Conservation (phyloP, 2,329 filamentous ascomycete genomes). For the Colletotrichum somersetense region DNA sequence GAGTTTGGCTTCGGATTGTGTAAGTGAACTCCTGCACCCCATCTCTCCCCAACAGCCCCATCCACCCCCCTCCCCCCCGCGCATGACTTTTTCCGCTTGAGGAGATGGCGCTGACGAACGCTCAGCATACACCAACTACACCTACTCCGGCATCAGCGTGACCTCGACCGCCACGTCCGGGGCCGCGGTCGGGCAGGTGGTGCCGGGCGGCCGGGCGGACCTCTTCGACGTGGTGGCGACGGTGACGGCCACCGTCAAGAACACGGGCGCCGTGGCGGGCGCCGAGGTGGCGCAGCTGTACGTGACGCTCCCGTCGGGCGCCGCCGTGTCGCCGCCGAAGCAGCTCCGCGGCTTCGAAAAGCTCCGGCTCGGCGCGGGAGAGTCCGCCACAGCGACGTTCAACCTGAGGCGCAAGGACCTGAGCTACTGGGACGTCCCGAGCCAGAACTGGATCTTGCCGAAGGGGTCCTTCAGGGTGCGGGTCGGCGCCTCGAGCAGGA, state of each 20-base stretch:
- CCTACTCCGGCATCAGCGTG: conserved; percentile 64
- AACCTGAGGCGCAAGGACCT: conserved; percentile 71
- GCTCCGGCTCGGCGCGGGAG: conserved; percentile 62
- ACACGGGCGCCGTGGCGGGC: conserved; percentile 71
- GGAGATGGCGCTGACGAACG: background rate
- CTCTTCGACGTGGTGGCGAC: conserved; percentile 60
- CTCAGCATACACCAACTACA: conserved; percentile 76
- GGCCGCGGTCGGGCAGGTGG: conserved; percentile 54
- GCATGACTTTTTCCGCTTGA: background rate
- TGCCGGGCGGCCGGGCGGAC: conserved; percentile 59
- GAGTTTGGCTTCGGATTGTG: conserved; percentile 74
- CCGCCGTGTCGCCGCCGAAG: conserved; percentile 60
- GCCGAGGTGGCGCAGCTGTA: conserved; percentile 77
- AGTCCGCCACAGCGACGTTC: conserved; percentile 63
- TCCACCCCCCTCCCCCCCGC: background rate
- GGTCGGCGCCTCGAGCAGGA: conserved; percentile 62
- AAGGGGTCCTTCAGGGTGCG: conserved; percentile 56
- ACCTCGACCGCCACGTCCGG: conserved; percentile 54
- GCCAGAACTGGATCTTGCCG: conserved; percentile 71
- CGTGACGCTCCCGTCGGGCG: conserved; percentile 57
- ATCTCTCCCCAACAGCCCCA: too few relatives aligned
- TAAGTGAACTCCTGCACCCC: conserved; percentile 47
- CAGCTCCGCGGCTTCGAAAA: conserved; percentile 78
- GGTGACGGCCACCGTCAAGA: conserved; percentile 72
- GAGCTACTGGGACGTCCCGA: conserved; percentile 73